A percentile compares a stretch with the other conserved stretches of the same genome.
These are phyloP conservation scores for Hymenoscyphus repandus DNA, from an alignment of 2,329 filamentous ascomycete species.

Conservation along the genomic window DNA sequence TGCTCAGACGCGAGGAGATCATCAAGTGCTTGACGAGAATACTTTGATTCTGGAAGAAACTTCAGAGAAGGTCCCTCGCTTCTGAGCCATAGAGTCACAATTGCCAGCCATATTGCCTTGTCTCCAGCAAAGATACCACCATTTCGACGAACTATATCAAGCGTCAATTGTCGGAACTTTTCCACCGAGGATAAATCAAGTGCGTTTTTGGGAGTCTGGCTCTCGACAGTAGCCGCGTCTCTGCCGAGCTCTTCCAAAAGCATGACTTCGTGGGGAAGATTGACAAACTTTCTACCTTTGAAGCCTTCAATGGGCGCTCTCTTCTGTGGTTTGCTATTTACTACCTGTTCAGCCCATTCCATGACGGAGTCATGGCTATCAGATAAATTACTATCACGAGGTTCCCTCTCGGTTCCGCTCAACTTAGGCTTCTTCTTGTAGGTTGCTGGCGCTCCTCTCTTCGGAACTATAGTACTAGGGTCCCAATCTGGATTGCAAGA, in stretches of 20 bases:
- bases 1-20: constrained; percentile 18
- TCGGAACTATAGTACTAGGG: constrained; percentile 1
- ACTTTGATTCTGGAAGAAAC: constrained; percentile 24
- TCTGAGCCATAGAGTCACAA: constrained; percentile 25
- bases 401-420: neutral
- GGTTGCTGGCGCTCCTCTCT: neutral
- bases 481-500: constrained; percentile 30
- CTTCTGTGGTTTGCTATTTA: neutral
- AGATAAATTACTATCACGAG: neutral
- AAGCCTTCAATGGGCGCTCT: neutral
- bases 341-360: constrained; percentile 18
- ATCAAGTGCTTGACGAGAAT: constrained; percentile 22
- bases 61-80: constrained; percentile 5
- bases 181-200: constrained; percentile 2
- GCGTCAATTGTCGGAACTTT: constrained; percentile 15
- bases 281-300: neutral
- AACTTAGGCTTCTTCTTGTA: neutral
- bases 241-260: neutral
- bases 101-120: constrained; percentile 27
- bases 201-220: neutral
- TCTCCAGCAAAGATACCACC: constrained; percentile 27
- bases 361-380: constrained; percentile 21
- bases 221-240: neutral
- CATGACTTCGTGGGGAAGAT: neutral
- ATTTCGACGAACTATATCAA: constrained; percentile 20